Percentiles rank a stretch among this genome's conserved stretches.
Evolutionary conservation across 176 grass and related monocot species (phyloP).

Genomic region (Aechmea fasciata): DNA sequence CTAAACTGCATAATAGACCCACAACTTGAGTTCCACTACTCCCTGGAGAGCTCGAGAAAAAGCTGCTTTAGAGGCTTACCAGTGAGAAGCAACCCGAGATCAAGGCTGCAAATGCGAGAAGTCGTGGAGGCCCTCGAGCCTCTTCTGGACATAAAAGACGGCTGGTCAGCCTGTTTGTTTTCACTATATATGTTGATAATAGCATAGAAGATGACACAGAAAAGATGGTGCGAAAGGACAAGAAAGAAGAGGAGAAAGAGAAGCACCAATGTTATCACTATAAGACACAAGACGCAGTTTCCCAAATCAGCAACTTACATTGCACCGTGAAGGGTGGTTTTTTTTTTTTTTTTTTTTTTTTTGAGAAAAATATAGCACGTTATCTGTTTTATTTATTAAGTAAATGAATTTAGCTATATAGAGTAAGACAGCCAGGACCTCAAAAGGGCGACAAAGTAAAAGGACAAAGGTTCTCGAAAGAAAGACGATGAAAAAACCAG

Average conservation of each 20-base stretch:
- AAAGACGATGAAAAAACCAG: too few relatives aligned
- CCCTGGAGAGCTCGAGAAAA: constrained; percentile 19
- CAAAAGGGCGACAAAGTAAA: too few relatives aligned
- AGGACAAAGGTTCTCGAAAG: too few relatives aligned
- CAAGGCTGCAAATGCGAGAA: constrained; percentile 40
- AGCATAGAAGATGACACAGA: neutral
- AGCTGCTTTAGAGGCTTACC: constrained; percentile 34
- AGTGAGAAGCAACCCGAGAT: constrained; percentile 39
- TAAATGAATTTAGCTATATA: too few relatives aligned
- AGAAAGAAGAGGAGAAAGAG: too few relatives aligned
- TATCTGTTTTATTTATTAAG: too few relatives aligned
- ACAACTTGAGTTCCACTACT: constrained; percentile 38
- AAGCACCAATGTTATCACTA: neutral
- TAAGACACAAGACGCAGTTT: neutral
- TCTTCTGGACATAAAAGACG: neutral
- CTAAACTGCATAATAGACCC: constrained; percentile 60
- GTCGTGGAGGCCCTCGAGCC: constrained; percentile 51
- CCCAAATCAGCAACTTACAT: neutral
- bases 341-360: too few relatives aligned
- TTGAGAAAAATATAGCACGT: too few relatives aligned
- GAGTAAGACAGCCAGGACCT: too few relatives aligned
- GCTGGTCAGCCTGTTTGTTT: neutral
- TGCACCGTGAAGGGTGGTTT: too few relatives aligned
- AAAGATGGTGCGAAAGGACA: neutral
- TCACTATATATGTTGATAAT: neutral